Evolutionary conservation across 202 grass and related monocot genomes (phyloP).

Genomic region (Zizania palustris): DNA sequence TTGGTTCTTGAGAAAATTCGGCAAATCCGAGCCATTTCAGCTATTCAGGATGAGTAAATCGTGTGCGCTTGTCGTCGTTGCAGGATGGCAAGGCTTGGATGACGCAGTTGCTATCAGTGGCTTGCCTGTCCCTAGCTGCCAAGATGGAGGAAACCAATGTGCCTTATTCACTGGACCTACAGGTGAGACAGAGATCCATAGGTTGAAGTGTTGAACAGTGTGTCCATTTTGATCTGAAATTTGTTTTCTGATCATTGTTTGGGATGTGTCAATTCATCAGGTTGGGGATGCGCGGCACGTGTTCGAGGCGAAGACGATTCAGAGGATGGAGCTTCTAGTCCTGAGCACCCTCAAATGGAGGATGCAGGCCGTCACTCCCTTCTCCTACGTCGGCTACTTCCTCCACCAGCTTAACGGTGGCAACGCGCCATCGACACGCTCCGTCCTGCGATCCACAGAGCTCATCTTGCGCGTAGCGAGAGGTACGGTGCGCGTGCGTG

Average conservation of each 20-base stretch:
- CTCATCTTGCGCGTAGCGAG: slow-evolving; percentile 59
- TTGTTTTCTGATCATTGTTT: slow-evolving; percentile 22
- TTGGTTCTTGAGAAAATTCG: not conserved
- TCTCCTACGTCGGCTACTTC: slow-evolving; percentile 91
- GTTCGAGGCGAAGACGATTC: slow-evolving; percentile 88
- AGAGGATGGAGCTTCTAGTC: slow-evolving; percentile 91
- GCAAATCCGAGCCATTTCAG: not conserved
- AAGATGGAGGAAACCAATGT: slow-evolving; percentile 89
- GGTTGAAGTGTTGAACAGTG: not conserved
- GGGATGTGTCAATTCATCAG: slow-evolving; percentile 37
- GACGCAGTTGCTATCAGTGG: slow-evolving; percentile 77
- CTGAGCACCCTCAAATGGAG: slow-evolving; percentile 89
- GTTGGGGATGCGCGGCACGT: slow-evolving; percentile 64
- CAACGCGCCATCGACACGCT: slow-evolving; percentile 45
- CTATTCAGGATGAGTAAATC: not conserved
- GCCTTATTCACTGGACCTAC: slow-evolving; percentile 71
- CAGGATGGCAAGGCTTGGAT: slow-evolving; percentile 83
- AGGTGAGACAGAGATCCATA: slow-evolving; percentile 55
- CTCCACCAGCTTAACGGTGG: slow-evolving; percentile 65
- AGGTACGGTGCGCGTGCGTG: slow-evolving; percentile 46
- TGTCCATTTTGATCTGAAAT: slow-evolving; percentile 18
- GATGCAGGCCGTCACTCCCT: slow-evolving; percentile 92
- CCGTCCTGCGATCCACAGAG: slow-evolving; percentile 35
- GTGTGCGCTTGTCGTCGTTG: slow-evolving; percentile 7
- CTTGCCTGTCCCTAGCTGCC: slow-evolving; percentile 84